These are phyloP conservation scores for Globisporangium iwayamae DNA, from an alignment of 352 stramenopile genomes.

Conservation along the genomic window DNA sequence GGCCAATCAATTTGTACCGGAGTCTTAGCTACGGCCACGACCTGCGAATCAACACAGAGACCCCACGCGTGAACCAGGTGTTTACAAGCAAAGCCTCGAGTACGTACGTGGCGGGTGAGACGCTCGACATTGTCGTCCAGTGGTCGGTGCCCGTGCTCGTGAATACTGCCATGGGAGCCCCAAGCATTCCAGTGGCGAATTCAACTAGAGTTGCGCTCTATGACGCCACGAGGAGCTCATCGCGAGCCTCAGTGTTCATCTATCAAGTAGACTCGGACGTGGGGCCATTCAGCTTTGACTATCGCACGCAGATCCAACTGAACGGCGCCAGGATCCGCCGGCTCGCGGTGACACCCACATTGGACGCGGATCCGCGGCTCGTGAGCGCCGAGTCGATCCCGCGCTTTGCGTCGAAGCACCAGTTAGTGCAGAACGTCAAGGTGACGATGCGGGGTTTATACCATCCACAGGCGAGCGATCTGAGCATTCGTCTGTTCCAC, in stretches of 20 bases:
- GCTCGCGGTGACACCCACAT: conserved; percentile 21
- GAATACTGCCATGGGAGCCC: conserved; percentile 24
- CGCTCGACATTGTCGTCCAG: conserved; percentile 54
- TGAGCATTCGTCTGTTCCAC: conserved; percentile 53
- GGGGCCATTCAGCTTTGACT: conserved; percentile 47
- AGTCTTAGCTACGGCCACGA: conserved; percentile 60
- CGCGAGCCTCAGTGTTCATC: conserved; percentile 41
- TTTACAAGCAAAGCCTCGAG: conserved; percentile 62
- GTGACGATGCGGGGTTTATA: conserved; percentile 61
- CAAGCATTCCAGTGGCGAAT: conserved; percentile 38
- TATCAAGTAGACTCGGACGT: conserved; percentile 30
- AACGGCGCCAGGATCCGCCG: conserved; percentile 55
- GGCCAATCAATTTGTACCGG: conserved; percentile 27
- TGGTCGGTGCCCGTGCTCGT: conserved; percentile 53
- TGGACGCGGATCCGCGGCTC: conserved; percentile 44
- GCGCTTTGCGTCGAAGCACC: conserved; percentile 54
- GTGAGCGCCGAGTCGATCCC: conserved; percentile 26
- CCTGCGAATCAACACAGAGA: conserved; percentile 44
- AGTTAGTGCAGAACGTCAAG: conserved; percentile 45
- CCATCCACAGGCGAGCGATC: conserved; percentile 54
- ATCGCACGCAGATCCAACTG: conserved; percentile 31
- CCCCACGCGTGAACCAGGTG: conserved; percentile 36
- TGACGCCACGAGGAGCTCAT: conserved; percentile 34
- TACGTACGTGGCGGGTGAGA: conserved; percentile 54
- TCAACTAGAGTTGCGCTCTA: conserved; percentile 36